Evolutionary conservation across 257 asterid genomes (phyloP).

Genomic region (Nicotiana undulata): DNA sequence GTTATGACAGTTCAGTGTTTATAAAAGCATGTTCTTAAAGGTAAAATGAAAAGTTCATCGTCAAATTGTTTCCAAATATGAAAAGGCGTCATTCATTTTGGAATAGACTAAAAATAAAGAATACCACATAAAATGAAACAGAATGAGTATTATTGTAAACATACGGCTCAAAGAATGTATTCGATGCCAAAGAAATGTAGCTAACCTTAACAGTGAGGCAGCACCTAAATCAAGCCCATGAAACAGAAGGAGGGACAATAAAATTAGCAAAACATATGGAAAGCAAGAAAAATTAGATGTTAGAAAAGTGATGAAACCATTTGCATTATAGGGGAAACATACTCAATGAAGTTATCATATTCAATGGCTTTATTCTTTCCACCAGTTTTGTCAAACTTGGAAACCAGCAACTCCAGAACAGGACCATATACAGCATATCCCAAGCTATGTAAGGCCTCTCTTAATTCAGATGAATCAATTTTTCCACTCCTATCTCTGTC

Average conservation of each 20-base stretch:
- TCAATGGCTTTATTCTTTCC: conserved; percentile 78
- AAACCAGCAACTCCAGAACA: conserved; percentile 68
- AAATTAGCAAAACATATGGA: neutral
- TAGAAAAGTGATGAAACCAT: neutral
- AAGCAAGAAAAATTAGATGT: neutral
- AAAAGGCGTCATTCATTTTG: too few relatives aligned
- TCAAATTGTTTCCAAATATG: too few relatives aligned
- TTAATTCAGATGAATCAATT: conserved; percentile 66
- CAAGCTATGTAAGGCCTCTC: conserved; percentile 80
- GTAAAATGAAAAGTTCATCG: too few relatives aligned
- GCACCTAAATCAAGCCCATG: conserved; percentile 46
- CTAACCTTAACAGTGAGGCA: conserved; percentile 93
- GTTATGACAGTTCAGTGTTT: too few relatives aligned
- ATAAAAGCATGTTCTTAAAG: too few relatives aligned
- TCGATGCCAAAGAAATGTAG: neutral
- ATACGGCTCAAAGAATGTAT: neutral
- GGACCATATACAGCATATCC: conserved; percentile 71
- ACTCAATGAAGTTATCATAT: conserved; percentile 96
- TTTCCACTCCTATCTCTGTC: conserved; percentile 88
- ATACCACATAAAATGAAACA: neutral
- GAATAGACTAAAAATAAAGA: too few relatives aligned
- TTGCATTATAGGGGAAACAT: conserved; percentile 19
- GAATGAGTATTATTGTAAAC: neutral
- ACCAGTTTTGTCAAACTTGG: conserved; percentile 87
- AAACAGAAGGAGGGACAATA: conserved; percentile 5